A percentile compares a stretch with the other conserved stretches of the same genome.
phyloP scores from a whole-genome alignment of 352 stramenopile genomes.

The Pythium myriotylum region DNA sequence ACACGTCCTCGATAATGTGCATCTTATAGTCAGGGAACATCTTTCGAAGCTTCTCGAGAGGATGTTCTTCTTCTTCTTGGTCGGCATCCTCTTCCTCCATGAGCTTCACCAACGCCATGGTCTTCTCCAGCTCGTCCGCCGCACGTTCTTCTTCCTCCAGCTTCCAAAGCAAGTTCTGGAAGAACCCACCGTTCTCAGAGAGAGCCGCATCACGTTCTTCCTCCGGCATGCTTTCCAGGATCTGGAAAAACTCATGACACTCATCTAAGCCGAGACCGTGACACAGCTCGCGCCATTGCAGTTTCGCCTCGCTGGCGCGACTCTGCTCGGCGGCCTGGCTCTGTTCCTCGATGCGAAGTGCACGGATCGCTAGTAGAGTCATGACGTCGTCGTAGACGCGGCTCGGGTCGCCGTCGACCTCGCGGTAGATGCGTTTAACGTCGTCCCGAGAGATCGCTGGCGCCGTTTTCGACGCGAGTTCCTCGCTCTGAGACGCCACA shows the following conservation, averaged over 20 bases:
- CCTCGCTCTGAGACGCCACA: constrained; percentile 15
- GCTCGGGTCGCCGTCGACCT: constrained; percentile 46
- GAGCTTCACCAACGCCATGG: constrained; percentile 9
- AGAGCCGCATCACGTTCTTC: constrained; percentile 46
- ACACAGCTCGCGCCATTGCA: constrained; percentile 65
- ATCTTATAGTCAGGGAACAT: constrained; percentile 61
- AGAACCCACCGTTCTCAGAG: constrained; percentile 52
- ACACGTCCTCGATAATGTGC: constrained; percentile 64
- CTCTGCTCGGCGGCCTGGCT: background rate
- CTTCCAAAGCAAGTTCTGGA: constrained; percentile 65
- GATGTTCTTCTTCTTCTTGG: constrained; percentile 40
- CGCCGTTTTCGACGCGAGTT: background rate
- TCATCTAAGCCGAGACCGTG: constrained; percentile 51
- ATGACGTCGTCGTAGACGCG: constrained; percentile 62
- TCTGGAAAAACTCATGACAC: constrained; percentile 53
- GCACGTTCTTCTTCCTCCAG: constrained; percentile 50
- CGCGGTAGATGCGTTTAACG: constrained; percentile 34
- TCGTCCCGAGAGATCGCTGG: constrained; percentile 36
- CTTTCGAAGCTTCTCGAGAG: constrained; percentile 51
- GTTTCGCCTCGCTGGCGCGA: constrained; percentile 21
- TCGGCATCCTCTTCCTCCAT: constrained; percentile 20
- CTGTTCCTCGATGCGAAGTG: constrained; percentile 45
- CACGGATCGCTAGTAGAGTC: constrained; percentile 53
- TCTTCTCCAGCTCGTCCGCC: constrained; percentile 6
- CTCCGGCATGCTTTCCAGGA: constrained; percentile 46